Conservation (phyloP, 352 stramenopile genomes). For the Peronospora belbahrii region DNA sequence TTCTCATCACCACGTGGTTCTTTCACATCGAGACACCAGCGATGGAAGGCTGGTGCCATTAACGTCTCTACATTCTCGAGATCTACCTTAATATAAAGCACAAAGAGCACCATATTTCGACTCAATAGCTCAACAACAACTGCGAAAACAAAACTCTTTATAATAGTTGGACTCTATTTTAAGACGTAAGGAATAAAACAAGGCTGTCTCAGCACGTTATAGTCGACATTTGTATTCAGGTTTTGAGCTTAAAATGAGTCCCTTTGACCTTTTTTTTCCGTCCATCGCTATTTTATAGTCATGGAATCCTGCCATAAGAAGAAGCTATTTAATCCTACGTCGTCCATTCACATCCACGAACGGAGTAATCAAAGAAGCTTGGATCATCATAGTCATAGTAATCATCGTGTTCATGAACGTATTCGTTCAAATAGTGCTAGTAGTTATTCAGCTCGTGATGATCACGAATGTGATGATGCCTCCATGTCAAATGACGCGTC, state of each 20-base stretch:
- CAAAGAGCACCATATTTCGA: slow-evolving; percentile 64
- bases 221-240: too few species aligned
- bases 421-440: slow-evolving; percentile 23
- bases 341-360: too few species aligned
- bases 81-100: slow-evolving; percentile 84
- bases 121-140: neutral
- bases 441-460: slow-evolving; percentile 10
- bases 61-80: slow-evolving; percentile 82
- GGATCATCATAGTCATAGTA: neutral
- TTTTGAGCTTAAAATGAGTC: too few species aligned
- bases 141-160: neutral
- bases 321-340: too few species aligned
- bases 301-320: slow-evolving; percentile 6
- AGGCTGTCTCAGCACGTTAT: too few species aligned
- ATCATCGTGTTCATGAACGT: slow-evolving; percentile 22
- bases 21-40: slow-evolving; percentile 83
- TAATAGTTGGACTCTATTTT: too few species aligned
- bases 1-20: slow-evolving; percentile 69
- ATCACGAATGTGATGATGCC: slow-evolving; percentile 27
- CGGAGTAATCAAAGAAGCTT: slow-evolving; percentile 7
- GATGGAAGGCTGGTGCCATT: slow-evolving; percentile 52
- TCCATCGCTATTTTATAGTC: too few species aligned
- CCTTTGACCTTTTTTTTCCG: too few species aligned
- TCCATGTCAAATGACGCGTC: slow-evolving; percentile 58
- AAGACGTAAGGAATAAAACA: too few species aligned